Evolutionary conservation across 2,329 filamentous ascomycete genomes (phyloP).

Genomic region (Alternaria ethzedia): DNA sequence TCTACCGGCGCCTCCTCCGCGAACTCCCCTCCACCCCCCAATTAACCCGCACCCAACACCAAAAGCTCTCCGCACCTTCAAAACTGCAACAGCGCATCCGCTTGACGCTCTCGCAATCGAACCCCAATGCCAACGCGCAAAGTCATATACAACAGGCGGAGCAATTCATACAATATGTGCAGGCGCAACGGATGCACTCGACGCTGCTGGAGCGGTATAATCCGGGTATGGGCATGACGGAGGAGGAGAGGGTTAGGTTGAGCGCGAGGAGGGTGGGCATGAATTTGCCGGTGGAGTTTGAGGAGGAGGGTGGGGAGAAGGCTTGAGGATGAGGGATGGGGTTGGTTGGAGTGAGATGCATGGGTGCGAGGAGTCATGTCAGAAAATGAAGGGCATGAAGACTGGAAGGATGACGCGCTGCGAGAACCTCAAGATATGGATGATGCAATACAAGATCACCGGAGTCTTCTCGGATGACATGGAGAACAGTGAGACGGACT

Average conservation of each 20-base stretch:
- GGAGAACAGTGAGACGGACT: not conserved
- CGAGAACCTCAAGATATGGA: not conserved
- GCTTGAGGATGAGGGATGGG: not conserved
- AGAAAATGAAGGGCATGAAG: not conserved
- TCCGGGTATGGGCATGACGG: conserved; percentile 85
- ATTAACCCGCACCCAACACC: conserved; percentile 36
- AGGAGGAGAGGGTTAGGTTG: conserved; percentile 81
- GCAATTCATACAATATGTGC: conserved; percentile 80
- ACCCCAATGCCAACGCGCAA: not conserved
- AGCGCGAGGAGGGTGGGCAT: conserved; percentile 88
- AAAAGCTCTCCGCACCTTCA: conserved; percentile 63
- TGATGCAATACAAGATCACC: not conserved
- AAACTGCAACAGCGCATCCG: conserved; percentile 75
- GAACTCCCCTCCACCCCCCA: conserved; percentile 78
- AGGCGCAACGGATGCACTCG: conserved; percentile 83
- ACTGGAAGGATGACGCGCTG: not conserved
- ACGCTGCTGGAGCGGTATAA: conserved; percentile 90
- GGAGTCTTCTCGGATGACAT: not conserved
- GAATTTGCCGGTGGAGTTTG: conserved; percentile 75
- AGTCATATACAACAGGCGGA: conserved; percentile 63
- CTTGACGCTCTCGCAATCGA: conserved; percentile 59
- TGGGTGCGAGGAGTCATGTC: not conserved
- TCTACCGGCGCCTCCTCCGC: conserved; percentile 88
- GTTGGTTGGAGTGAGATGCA: not conserved
- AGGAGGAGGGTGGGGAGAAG: conserved; percentile 15